These are phyloP conservation scores for Panicum hallii DNA, from an alignment of 202 grass and related monocot species.

Conservation along the genomic window DNA sequence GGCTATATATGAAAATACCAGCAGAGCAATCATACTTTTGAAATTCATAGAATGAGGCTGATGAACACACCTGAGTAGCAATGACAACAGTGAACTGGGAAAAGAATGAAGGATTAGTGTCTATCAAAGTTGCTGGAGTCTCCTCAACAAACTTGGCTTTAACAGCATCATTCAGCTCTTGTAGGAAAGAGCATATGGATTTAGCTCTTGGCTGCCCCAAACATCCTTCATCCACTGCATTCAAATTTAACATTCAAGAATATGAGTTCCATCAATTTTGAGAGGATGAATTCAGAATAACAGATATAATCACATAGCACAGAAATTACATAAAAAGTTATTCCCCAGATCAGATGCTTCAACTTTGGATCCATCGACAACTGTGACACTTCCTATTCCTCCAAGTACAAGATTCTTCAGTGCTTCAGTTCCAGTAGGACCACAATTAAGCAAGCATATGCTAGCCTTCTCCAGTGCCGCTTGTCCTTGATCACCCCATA, in stretches of 20 bases:
- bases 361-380: constrained; percentile 86
- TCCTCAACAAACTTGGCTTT: constrained; percentile 99
- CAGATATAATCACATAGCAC: not conserved
- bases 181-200: constrained; percentile 84
- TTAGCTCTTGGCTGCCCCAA: constrained; percentile 91
- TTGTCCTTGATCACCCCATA: constrained; percentile 98
- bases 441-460: constrained; percentile 95
- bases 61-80: constrained; percentile 81
- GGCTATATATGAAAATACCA: not conserved
- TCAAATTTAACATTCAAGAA: constrained; percentile 39
- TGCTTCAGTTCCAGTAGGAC: constrained; percentile 90
- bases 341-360: constrained; percentile 82
- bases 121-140: constrained; percentile 70
- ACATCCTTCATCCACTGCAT: constrained; percentile 80
- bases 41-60: constrained; percentile 12
- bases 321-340: constrained; percentile 79
- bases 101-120: constrained; percentile 89
- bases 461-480: constrained; percentile 80
- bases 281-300: not conserved
- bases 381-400: constrained; percentile 88
- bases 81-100: constrained; percentile 88
- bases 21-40: not conserved
- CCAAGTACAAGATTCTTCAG: constrained; percentile 97
- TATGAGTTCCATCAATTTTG: constrained; percentile 12
- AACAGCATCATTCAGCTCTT: constrained; percentile 97